Conservation (phyloP, 768 basidiomycete species). For the Xerocomus potaroensis region DNA sequence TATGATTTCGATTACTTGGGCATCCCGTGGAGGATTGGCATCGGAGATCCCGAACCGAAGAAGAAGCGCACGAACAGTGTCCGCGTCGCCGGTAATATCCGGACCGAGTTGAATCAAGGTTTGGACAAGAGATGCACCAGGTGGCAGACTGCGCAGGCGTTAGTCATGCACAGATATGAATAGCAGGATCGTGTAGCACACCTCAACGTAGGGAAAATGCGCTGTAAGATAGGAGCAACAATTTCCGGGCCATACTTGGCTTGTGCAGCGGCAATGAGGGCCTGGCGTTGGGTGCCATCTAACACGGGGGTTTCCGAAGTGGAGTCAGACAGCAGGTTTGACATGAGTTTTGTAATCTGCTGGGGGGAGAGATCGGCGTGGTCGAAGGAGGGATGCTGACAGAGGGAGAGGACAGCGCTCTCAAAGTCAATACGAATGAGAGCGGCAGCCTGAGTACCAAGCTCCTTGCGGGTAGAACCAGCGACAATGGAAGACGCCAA, state of each 20-base stretch:
- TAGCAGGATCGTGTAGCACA: slow-evolving; percentile 31
- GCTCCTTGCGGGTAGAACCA: slow-evolving; percentile 55
- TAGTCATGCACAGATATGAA: slow-evolving; percentile 11
- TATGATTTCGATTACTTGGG: slow-evolving; percentile 67
- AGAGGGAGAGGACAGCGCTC: slow-evolving; percentile 67
- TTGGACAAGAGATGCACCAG: slow-evolving; percentile 69
- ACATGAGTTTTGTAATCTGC: slow-evolving; percentile 75
- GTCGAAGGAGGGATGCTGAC: slow-evolving; percentile 79
- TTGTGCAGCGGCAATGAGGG: slow-evolving; percentile 69
- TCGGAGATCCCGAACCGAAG: slow-evolving; percentile 75
- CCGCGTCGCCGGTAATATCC: slow-evolving; percentile 72
- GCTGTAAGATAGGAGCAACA: slow-evolving; percentile 67
- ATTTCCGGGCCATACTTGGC: slow-evolving; percentile 79
- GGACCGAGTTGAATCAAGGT: slow-evolving; percentile 73
- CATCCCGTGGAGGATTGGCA: slow-evolving; percentile 63
- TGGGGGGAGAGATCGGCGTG: slow-evolving; percentile 70
- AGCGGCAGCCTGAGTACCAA: slow-evolving; percentile 53
- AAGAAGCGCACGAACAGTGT: slow-evolving; percentile 64
- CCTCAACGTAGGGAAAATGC: slow-evolving; percentile 73
- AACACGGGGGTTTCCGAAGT: slow-evolving; percentile 66
- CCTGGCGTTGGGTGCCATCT: slow-evolving; percentile 69
- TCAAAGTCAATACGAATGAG: slow-evolving; percentile 79
- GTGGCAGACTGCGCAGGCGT: slow-evolving; percentile 47
- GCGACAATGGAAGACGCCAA: slow-evolving; percentile 72
- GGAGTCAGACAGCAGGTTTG: slow-evolving; percentile 71